phyloP scores from a whole-genome alignment of 192 early-diverging fungal genomes.

The Glomus cerebriforme region DNA sequence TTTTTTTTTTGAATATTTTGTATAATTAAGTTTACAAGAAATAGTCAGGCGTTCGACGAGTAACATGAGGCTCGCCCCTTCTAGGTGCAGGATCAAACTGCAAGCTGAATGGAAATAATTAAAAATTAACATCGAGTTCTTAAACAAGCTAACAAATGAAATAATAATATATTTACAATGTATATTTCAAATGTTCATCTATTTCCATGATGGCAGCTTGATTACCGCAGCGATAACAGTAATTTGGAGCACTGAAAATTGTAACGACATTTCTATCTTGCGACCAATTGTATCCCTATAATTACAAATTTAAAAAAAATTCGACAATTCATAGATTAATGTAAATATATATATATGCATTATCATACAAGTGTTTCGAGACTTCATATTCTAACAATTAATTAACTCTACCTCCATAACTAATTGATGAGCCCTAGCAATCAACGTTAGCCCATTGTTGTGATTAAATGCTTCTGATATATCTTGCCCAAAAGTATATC shows the following conservation, averaged over 20 bases:
- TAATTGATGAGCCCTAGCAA: constrained; percentile 93
- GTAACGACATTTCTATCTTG: constrained; percentile 99
- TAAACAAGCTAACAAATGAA: background rate
- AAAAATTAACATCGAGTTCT: constrained; percentile 4
- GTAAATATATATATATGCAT: constrained; percentile 2
- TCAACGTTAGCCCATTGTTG: constrained; percentile 95
- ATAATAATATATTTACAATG: constrained; percentile 68
- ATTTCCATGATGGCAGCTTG: constrained; percentile 99
- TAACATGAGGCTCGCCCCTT: constrained; percentile 97
- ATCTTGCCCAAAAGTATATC: constrained; percentile 89
- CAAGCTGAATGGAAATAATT: constrained; percentile 46
- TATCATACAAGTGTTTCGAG: background rate
- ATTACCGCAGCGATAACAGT: constrained; percentile 99
- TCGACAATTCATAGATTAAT: too few species aligned
- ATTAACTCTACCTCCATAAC: constrained; percentile 73
- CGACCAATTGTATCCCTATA: constrained; percentile 89
- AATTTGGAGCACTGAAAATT: constrained; percentile 99
- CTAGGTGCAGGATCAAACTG: constrained; percentile 92
- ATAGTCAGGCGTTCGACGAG: constrained; percentile 97
- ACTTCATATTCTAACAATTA: background rate
- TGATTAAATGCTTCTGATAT: constrained; percentile 87
- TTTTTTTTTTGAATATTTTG: background rate
- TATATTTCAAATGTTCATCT: constrained; percentile 99
- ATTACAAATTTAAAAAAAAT: background rate
- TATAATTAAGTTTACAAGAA: constrained; percentile 80